phyloP scores from a whole-genome alignment of 2,329 filamentous ascomycete species.

The Diplocarpon rosae region DNA sequence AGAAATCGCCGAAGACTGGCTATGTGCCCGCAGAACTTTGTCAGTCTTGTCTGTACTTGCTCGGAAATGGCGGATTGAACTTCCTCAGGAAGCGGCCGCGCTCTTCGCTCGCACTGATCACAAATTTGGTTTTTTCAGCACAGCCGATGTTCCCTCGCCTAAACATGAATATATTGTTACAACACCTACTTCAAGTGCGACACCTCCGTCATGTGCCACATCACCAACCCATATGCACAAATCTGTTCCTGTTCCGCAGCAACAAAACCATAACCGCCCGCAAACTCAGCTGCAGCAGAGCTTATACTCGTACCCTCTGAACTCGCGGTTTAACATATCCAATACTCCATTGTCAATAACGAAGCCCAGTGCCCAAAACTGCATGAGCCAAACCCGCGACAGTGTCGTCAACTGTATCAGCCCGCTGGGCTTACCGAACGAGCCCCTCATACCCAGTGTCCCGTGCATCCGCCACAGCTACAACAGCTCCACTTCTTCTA shows the following conservation, averaged over 20 bases:
- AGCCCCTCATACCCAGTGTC: constrained; percentile 13
- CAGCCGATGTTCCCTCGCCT: constrained; percentile 26
- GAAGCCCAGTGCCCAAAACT: constrained; percentile 2
- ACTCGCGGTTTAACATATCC: constrained; percentile 3
- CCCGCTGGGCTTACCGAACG: constrained; percentile 11
- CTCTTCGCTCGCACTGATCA: constrained; percentile 69
- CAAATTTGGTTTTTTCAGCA: constrained; percentile 63
- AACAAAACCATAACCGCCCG: constrained; percentile 7
- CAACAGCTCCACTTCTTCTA: constrained; percentile 8
- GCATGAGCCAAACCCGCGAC: background rate
- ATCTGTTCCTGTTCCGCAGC: background rate
- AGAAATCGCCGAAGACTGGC: constrained; percentile 92
- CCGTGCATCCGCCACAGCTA: constrained; percentile 14
- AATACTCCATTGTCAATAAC: background rate
- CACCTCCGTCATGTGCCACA: constrained; percentile 13
- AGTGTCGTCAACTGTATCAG: constrained; percentile 3
- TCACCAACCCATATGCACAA: background rate
- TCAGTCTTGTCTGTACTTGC: constrained; percentile 76
- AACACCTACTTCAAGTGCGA: constrained; percentile 15
- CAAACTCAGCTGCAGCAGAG: constrained; percentile 23
- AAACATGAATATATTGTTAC: constrained; percentile 24
- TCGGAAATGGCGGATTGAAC: constrained; percentile 78
- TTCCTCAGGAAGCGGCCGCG: constrained; percentile 71
- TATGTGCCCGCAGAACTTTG: constrained; percentile 75
- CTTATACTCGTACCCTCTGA: constrained; percentile 21